Percentiles rank a stretch among this genome's conserved stretches.
Evolutionary conservation across 305 asterid genomes (phyloP).

Genomic region (Rubia peregrina): DNA sequence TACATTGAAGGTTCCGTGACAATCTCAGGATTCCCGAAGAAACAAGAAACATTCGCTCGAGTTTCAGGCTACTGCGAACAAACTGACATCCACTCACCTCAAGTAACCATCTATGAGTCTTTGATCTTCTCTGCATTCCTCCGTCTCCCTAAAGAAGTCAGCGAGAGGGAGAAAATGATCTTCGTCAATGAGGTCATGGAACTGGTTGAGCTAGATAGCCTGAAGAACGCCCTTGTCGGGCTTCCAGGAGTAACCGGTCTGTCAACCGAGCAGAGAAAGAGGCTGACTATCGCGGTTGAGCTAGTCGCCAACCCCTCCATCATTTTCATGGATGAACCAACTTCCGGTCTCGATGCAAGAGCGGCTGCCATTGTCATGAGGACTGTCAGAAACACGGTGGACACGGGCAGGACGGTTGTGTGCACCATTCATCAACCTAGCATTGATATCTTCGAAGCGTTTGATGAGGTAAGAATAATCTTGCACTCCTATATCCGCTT

Average conservation of each 20-base stretch:
- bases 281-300: slow-evolving; percentile 86
- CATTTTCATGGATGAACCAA: slow-evolving; percentile 90
- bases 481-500: not conserved
- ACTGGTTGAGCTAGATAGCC: slow-evolving; percentile 63
- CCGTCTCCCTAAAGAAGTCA: slow-evolving; percentile 70
- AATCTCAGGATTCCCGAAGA: slow-evolving; percentile 81
- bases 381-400: slow-evolving; percentile 85
- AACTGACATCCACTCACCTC: slow-evolving; percentile 88
- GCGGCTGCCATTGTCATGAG: slow-evolving; percentile 97
- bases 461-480: slow-evolving; percentile 58
- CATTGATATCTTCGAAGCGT: slow-evolving; percentile 81
- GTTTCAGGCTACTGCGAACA: slow-evolving; percentile 89
- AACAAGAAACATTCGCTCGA: slow-evolving; percentile 85
- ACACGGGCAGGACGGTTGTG: slow-evolving; percentile 88
- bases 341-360: slow-evolving; percentile 87
- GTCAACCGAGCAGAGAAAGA: slow-evolving; percentile 81
- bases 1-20: slow-evolving; percentile 75
- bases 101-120: slow-evolving; percentile 79
- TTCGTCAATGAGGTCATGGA: slow-evolving; percentile 86
- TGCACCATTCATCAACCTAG: slow-evolving; percentile 96
- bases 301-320: slow-evolving; percentile 88
- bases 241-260: slow-evolving; percentile 75
- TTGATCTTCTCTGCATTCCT: slow-evolving; percentile 79
- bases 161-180: slow-evolving; percentile 61
- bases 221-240: slow-evolving; percentile 80